Base-by-base conservation (phyloP, 1,284 basidiomycete species). In the Rugosomyces carneus region DNA sequence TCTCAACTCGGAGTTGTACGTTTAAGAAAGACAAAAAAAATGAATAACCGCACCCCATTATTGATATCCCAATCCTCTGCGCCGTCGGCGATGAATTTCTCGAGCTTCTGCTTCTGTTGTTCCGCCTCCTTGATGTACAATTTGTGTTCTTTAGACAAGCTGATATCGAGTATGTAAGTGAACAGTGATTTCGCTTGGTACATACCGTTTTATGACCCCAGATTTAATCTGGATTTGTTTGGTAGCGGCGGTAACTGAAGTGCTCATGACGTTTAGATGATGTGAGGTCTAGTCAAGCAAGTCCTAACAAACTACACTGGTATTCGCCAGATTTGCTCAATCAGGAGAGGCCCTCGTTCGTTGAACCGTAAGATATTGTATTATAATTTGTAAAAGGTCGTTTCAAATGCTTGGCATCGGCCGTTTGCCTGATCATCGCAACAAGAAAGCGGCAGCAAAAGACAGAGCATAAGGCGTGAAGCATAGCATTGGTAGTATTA, bases 161-260 rank as follows among this genome's bases (percentile, higher is more conserved):
- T 90, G 57, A 21, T 44, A 37, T 47, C 11, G 31, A 34, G 36
- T 23, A 42, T 13, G 36, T 37, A 15, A 47, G 45, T 37, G 15
- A 32, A 32, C 15, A 40, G 26, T 32, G 41, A 19, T 23, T 15
- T 9, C 8, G 27, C 34, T 27, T 18, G 18, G 26, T 40, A 21
- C 3, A 10, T 32, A 91, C 90, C 91, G 76, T 66, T 78, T 80
- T 26, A 81, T 78, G 27, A 74, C 76, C 36, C 83, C 84, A 3
- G 80, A 67, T 69, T 90, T 92, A 71, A 93, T 93, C 64, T 81
- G 89, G 55, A 93, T 76, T 61, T 90, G 85, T 48, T 75, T 73
- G 48, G 71, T 72, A 42, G 79, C 59, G 32, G 74, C 63, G 39
- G 72, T 59, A n/a, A n/a, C n/a, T 36, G 66, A 57, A 55, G 81